These are phyloP conservation scores for Monotropa hypopitys DNA, from an alignment of 179 eudicot genomes.

Conservation along the genomic window DNA sequence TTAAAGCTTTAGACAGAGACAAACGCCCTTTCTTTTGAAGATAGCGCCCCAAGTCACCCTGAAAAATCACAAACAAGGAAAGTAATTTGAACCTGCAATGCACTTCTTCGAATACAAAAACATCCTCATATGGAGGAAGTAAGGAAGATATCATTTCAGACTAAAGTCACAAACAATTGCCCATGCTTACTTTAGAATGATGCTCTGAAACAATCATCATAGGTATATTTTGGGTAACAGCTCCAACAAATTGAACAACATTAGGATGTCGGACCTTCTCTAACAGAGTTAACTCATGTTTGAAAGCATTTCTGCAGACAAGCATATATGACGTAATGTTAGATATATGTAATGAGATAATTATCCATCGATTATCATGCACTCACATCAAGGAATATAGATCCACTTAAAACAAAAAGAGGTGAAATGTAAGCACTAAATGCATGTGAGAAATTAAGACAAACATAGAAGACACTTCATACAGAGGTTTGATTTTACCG, in stretches of 20 bases:
- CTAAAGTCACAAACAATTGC: background rate
- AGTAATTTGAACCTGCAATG: background rate
- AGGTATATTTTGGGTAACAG: constrained; percentile 94
- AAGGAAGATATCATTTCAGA: background rate
- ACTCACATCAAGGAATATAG: background rate
- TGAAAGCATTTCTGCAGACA: constrained; percentile 68
- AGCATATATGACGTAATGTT: background rate
- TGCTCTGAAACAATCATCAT: constrained; percentile 96
- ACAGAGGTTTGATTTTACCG: background rate
- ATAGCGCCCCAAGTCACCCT: constrained; percentile 87
- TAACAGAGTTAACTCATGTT: constrained; percentile 69
- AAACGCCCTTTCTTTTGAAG: constrained; percentile 84
- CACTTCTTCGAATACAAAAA: background rate
- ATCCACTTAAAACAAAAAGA: background rate
- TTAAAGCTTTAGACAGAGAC: constrained; percentile 61
- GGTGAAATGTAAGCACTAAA: background rate
- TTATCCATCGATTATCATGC: background rate
- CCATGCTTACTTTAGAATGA: constrained; percentile 56
- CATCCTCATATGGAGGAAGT: background rate
- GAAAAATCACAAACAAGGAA: constrained; percentile 15
- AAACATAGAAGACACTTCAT: background rate
- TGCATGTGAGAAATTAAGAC: background rate
- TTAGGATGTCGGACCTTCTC: constrained; percentile 98
- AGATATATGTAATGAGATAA: background rate
- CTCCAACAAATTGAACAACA: constrained; percentile 97